Percentiles rank a stretch among this genome's conserved stretches.
These are phyloP conservation scores for Usnea hakonensis DNA, from an alignment of 495 filamentous ascomycete genomes.

Conservation along the genomic window DNA sequence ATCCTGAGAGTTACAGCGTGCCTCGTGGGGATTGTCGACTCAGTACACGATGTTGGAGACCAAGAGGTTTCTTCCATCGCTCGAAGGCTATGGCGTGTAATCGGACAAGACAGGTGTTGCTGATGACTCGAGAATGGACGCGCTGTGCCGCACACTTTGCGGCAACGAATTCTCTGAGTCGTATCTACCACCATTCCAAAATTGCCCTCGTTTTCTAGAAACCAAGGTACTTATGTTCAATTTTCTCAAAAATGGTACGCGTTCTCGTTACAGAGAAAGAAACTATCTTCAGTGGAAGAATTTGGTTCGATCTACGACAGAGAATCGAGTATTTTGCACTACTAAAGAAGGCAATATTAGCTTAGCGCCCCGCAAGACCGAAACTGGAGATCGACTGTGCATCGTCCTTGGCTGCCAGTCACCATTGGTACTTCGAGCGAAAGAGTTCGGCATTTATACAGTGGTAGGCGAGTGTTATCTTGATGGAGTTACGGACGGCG, in stretches of 20 bases:
- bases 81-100: background rate
- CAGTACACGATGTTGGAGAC: background rate
- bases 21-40: too few relatives aligned
- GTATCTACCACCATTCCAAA: background rate
- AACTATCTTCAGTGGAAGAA: too few relatives aligned
- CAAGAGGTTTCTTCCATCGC: background rate
- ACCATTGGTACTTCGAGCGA: constrained; percentile 15
- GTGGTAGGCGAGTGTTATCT: constrained; percentile 10
- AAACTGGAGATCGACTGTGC: constrained; percentile 19
- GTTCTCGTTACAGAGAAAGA: too few relatives aligned
- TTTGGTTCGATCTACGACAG: too few relatives aligned
- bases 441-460: background rate
- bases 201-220: too few relatives aligned
- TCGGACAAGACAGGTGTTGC: background rate
- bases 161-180: background rate
- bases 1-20: background rate
- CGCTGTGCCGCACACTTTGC: constrained; percentile 5
- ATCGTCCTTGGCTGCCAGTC: constrained; percentile 12
- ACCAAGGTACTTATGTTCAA: too few relatives aligned
- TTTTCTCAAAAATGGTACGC: too few relatives aligned
- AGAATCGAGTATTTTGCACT: constrained; percentile 12
- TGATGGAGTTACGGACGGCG: constrained; percentile 2
- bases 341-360: constrained; percentile 13
- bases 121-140: background rate
- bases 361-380: constrained; percentile 14